phyloP scores from a whole-genome alignment of 768 basidiomycete species.

The Mycena haematopus region DNA sequence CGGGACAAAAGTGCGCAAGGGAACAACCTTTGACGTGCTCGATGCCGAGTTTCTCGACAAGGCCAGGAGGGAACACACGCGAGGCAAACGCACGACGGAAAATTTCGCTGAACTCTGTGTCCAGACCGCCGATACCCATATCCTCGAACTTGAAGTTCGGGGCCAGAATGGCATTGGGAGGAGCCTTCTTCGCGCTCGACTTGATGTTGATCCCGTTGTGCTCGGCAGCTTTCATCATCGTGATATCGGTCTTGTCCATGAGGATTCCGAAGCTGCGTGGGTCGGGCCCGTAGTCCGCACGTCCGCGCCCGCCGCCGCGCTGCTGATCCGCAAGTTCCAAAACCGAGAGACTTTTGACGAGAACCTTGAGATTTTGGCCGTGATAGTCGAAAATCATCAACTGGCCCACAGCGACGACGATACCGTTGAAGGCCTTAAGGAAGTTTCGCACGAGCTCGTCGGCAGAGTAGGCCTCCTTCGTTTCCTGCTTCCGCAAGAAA shows the following conservation, averaged over 20 bases:
- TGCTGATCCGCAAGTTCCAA: conserved; percentile 71
- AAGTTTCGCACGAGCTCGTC: conserved; percentile 87
- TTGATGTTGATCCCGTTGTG: conserved; percentile 88
- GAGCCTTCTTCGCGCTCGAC: conserved; percentile 89
- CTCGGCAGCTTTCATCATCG: conserved; percentile 78
- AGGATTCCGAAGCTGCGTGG: conserved; percentile 67
- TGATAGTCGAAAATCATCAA: conserved; percentile 87
- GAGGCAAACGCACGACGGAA: conserved; percentile 98
- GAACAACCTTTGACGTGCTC: conserved; percentile 90
- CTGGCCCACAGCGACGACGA: conserved; percentile 74
- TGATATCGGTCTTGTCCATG: conserved; percentile 93
- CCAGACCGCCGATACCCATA: conserved; percentile 99
- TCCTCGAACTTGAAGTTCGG: conserved; percentile 99
- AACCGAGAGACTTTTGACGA: conserved; percentile 63
- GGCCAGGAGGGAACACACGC: conserved; percentile 95
- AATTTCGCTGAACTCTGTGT: conserved; percentile 93
- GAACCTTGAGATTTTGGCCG: conserved; percentile 79
- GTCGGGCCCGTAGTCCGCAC: conserved; percentile 31
- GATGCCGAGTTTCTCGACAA: conserved; percentile 97
- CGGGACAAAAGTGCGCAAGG: not conserved
- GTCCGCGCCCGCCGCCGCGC: conserved; percentile 45
- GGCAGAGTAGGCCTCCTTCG: conserved; percentile 76
- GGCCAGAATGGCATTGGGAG: conserved; percentile 93
- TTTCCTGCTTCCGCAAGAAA: conserved; percentile 62
- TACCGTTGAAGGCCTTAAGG: conserved; percentile 72